These are phyloP conservation scores for Ophiosphaerella korrae DNA, from an alignment of 2,329 filamentous ascomycete genomes.

Conservation along the genomic window DNA sequence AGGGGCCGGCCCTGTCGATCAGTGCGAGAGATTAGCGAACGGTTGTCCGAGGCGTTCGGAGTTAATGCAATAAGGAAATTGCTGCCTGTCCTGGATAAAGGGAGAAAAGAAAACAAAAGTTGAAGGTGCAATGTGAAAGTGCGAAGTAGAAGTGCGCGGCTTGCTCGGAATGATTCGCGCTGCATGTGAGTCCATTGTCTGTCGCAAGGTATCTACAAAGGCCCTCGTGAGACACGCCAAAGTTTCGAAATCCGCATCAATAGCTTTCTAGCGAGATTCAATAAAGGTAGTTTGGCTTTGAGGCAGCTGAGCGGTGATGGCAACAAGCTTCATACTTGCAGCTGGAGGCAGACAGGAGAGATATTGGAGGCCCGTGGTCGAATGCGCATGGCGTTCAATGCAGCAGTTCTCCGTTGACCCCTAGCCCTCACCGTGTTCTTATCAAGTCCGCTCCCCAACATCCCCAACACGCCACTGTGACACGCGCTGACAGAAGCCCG, in stretches of 20 bases:
- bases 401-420: background rate
- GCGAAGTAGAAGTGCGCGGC: too few species aligned
- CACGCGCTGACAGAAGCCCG: constrained; percentile 12
- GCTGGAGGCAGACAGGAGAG: background rate
- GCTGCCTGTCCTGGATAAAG: too few species aligned
- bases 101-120: too few species aligned
- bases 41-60: background rate
- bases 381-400: background rate
- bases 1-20: constrained; percentile 1
- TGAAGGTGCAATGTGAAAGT: too few species aligned
- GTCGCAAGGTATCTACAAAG: too few species aligned
- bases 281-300: too few species aligned
- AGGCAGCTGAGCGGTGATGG: too few species aligned
- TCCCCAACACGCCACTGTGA: background rate
- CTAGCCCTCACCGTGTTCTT: background rate
- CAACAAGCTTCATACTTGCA: background rate
- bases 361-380: background rate
- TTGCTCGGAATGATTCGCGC: too few species aligned
- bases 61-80: background rate
- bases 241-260: background rate
- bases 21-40: constrained; percentile 1
- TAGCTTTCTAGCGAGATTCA: background rate
- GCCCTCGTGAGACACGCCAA: background rate
- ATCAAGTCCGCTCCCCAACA: constrained; percentile 1
- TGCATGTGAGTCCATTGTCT: too few species aligned